Evolutionary conservation across 306 rosid genomes (phyloP).

Genomic region (Citrullus mucosospermus): DNA sequence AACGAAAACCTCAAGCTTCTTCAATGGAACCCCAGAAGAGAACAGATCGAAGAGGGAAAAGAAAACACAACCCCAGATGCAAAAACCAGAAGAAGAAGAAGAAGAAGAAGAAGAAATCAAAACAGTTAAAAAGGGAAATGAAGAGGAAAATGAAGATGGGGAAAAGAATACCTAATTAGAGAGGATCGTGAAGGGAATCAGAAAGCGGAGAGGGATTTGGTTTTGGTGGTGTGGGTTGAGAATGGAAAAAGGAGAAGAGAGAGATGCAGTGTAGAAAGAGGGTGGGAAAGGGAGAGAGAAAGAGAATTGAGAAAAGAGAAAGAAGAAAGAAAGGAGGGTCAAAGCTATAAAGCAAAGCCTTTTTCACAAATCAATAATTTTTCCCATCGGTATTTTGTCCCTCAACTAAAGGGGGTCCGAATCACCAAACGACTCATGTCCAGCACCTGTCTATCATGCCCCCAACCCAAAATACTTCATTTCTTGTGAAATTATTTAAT

Average conservation of each 20-base stretch:
- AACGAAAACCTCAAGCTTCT: not conserved
- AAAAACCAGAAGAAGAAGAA: not conserved
- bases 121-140: not conserved
- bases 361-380: not conserved
- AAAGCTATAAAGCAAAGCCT: not conserved
- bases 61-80: not conserved
- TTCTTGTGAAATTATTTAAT: not conserved
- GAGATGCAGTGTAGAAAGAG: not conserved
- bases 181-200: not conserved
- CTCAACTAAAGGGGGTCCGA: slow-evolving; percentile 42
- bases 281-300: not conserved
- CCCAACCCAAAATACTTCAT: not conserved
- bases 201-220: not conserved
- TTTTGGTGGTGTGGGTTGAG: not conserved
- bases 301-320: not conserved
- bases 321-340: not conserved
- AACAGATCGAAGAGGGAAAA: not conserved
- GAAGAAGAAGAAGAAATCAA: not conserved
- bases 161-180: not conserved
- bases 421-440: slow-evolving; percentile 8
- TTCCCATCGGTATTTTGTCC: slow-evolving; percentile 11
- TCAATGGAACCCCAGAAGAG: not conserved
- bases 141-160: not conserved
- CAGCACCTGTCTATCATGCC: not conserved
- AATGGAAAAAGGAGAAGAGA: not conserved